Base-by-base conservation (phyloP, 2,329 filamentous ascomycete genomes). In the Aspergillus sp. region DNA sequence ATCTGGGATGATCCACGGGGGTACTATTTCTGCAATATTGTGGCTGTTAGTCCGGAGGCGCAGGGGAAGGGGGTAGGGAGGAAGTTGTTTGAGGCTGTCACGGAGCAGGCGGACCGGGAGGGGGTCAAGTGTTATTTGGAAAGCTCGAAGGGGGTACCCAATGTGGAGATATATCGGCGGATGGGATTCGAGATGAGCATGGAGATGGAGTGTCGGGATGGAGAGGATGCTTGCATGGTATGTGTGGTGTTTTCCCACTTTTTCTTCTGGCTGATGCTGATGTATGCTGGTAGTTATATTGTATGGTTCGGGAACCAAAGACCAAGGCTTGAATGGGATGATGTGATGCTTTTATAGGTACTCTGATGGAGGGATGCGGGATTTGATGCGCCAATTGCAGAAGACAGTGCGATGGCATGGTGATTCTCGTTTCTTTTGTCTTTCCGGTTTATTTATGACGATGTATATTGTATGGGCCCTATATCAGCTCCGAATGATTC, bases 11-110 rank as follows among this genome's bases (percentile, higher is more conserved):
- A 86, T 50, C 72, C 76, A 1, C 69, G 73, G n/a, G 85, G 85
- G 0, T 88, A 88, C 54, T 88, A 87, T 58, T 88, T 88, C 53
- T 82, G 85, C 50, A 89, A 89, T 56, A 87, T 88, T 46, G 83
- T 88, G 60, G 83, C 85, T 0, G 83, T 88, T 1, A 60, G 78
- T n/a, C 83, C 84, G 0, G 76, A 79, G 41, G 73, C 73, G 19
- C 85, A 88, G 64, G 82, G 83, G 0, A 77, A 72, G 48, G 85
- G 85, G 0, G 76, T 88, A 5, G 85, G 84, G 1, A 79, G 77
- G 47, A 70, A 74, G 49, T 65, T 88, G 54, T 83, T 88, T 66
- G 71, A 81, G 53, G 71, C 75, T 38, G 81, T 88, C n/a, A 79
- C 82, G 5, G 70, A 77, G 39, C 66, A 65, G 54, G 85, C 85